Percentiles rank a stretch among this genome's conserved stretches.
Evolutionary conservation across 1,139 yeast genomes (phyloP).

Genomic region (Suzukiozyma palmioleophila): DNA sequence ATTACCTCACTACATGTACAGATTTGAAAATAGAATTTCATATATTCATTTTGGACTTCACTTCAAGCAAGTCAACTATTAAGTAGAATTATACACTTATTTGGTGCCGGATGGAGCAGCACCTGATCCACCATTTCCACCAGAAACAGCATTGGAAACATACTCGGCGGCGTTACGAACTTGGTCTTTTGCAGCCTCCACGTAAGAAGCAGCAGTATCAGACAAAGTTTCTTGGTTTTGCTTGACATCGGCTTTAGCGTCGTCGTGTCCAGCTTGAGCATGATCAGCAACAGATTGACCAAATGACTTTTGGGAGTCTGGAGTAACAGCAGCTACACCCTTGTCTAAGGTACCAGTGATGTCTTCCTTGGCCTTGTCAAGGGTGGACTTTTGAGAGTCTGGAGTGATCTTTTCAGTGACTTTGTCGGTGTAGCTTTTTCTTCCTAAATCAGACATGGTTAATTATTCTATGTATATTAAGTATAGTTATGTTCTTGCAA

Average conservation of each 20-base stretch:
- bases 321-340: conserved; percentile 53
- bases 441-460: conserved; percentile 69
- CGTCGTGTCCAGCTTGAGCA: conserved; percentile 46
- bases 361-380: conserved; percentile 66
- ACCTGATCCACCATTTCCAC: conserved; percentile 41
- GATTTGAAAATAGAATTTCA: no score
- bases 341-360: conserved; percentile 66
- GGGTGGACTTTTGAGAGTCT: conserved; percentile 60
- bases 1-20: no score
- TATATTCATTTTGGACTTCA: no score
- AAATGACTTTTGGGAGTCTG: conserved; percentile 63
- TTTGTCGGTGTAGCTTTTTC: conserved; percentile 73
- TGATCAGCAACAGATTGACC: conserved; percentile 64
- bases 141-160: conserved; percentile 53
- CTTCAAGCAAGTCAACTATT: no score
- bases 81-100: not conserved
- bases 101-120: not conserved
- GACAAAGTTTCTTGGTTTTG: conserved; percentile 33
- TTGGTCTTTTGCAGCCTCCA: conserved; percentile 59
- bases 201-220: conserved; percentile 58
- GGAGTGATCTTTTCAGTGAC: conserved; percentile 66
- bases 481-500: no score
- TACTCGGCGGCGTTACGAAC: conserved; percentile 60
- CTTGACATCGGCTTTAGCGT: conserved; percentile 34
- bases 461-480: conserved; percentile 1